Evolutionary conservation across 805 yeast genomes (phyloP), one percentile per base, ranked within the genome.

Genomic region (Candida michaelii): DNA sequence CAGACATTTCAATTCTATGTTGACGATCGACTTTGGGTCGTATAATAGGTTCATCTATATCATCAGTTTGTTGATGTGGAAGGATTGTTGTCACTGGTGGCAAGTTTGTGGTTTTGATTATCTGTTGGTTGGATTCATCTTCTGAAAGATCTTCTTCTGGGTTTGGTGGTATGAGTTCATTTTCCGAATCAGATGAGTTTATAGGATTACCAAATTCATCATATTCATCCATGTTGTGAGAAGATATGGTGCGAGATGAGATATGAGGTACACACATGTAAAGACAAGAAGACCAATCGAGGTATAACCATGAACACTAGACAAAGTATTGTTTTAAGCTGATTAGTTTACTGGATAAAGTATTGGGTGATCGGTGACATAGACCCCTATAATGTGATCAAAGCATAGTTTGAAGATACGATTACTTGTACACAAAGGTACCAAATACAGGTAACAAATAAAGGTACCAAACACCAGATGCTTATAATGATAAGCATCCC

Each of bases 141-240:
- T 41, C 44, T n/a, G 16, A n/a, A 9, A 25, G 10, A 8, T 33
- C 39, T 13, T 41, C 44, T 15, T 41, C 34, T 17, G 40, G 36
- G 24, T 37, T 30, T 6, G 45, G 42, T 4, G 45, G 33, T 16
- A 42, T 42, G 3, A 37, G 13, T 25, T 37, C 42, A 21, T 47
- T 29, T 39, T 71, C 77, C 23, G 72, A 73, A 50, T 72, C 81
- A 1, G 79, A 73, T 16, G 38, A 33, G 19, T 24, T 30, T 15
- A 85, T 70, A 27, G 74, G 70, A 56, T 84, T 84, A 34, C 91
- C 91, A 59, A 84, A 84, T 60, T 89, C 96, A 62, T 89, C 97
- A 62, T 83, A 88, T 19, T 66, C 70, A 16, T 80, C 84, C 53
- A 79, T 85, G 80, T 3, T 23, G 27, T 13, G 27, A 5, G 29